These are phyloP conservation scores for Elsinoe australis DNA, from an alignment of 2,329 filamentous ascomycete species.

Conservation along the genomic window DNA sequence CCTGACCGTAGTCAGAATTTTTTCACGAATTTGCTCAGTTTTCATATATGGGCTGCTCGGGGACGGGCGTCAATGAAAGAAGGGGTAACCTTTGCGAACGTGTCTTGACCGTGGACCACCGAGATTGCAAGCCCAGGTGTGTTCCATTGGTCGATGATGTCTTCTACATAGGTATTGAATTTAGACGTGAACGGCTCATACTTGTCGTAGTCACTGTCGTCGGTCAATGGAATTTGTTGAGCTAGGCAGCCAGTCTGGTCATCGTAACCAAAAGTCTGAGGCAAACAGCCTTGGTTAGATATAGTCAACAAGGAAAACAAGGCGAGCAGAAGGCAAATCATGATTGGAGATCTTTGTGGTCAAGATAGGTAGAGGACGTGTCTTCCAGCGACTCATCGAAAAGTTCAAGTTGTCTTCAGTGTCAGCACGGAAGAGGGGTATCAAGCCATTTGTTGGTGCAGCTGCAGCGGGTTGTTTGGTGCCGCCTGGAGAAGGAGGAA, in stretches of 20 bases:
- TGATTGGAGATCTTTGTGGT: too few species aligned
- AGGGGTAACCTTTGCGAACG: constrained; percentile 22
- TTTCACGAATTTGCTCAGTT: too few species aligned
- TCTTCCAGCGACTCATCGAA: too few species aligned
- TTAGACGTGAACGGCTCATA: constrained; percentile 16
- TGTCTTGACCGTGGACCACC: constrained; percentile 19
- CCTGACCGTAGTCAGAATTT: constrained; percentile 18
- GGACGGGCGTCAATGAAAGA: too few species aligned
- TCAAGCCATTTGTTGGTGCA: too few species aligned
- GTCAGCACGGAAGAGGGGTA: too few species aligned
- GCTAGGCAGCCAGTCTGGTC: neutral
- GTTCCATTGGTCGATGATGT: constrained; percentile 21
- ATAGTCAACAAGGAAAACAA: neutral
- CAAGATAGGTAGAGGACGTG: too few species aligned
- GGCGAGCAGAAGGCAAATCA: neutral
- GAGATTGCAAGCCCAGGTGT: constrained; percentile 22
- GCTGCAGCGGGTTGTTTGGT: constrained; percentile 5
- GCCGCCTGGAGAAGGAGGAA: neutral
- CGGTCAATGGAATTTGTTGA: neutral
- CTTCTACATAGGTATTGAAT: constrained; percentile 20
- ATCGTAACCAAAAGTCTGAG: neutral
- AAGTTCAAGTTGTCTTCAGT: too few species aligned
- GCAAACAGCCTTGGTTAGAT: neutral
- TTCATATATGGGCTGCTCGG: too few species aligned
- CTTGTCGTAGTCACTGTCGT: neutral